These are phyloP conservation scores for Pueraria montana DNA, from an alignment of 306 rosid species.

Conservation along the genomic window DNA sequence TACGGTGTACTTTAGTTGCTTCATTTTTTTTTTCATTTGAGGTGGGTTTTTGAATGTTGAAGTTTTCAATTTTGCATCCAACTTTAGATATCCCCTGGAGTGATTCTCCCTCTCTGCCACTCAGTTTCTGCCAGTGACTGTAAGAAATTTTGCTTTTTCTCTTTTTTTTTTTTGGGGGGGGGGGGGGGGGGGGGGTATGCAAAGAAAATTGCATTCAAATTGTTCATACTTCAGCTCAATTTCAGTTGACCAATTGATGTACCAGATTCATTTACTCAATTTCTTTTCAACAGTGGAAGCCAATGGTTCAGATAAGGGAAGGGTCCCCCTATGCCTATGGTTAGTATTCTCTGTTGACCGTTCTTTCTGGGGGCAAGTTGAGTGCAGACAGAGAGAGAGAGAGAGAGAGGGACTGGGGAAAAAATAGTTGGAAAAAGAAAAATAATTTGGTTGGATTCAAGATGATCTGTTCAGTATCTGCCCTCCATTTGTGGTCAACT, in stretches of 20 bases:
- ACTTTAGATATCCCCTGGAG: background rate
- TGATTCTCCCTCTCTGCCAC: slow-evolving; percentile 1
- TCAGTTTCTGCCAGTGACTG: too few relatives aligned
- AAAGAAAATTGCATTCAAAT: background rate
- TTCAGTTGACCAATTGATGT: slow-evolving; percentile 27
- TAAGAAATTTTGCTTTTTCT: background rate
- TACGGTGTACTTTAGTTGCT: background rate
- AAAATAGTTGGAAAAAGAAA: background rate
- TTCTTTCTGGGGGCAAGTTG: slow-evolving; percentile 31
- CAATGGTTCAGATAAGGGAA: slow-evolving; percentile 24
- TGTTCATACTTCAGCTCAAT: background rate
- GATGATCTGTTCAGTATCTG: background rate
- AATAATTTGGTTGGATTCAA: background rate
- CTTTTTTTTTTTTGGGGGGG: background rate
- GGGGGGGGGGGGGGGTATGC: too few relatives aligned
- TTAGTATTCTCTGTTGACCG: slow-evolving; percentile 29
- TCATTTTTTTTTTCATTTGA: background rate
- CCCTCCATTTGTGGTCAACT: slow-evolving; percentile 43
- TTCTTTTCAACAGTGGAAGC: slow-evolving; percentile 11
- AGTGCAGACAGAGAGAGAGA: background rate
- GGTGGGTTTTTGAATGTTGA: background rate
- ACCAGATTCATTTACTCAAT: slow-evolving; percentile 3
- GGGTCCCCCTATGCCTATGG: slow-evolving; percentile 28
- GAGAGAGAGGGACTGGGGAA: background rate
- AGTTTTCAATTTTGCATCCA: slow-evolving; percentile 2